A percentile compares a stretch with the other conserved stretches of the same genome.
These are phyloP conservation scores for Fusarium armeniacum DNA, from an alignment of 2,329 filamentous ascomycete genomes.

Conservation along the genomic window DNA sequence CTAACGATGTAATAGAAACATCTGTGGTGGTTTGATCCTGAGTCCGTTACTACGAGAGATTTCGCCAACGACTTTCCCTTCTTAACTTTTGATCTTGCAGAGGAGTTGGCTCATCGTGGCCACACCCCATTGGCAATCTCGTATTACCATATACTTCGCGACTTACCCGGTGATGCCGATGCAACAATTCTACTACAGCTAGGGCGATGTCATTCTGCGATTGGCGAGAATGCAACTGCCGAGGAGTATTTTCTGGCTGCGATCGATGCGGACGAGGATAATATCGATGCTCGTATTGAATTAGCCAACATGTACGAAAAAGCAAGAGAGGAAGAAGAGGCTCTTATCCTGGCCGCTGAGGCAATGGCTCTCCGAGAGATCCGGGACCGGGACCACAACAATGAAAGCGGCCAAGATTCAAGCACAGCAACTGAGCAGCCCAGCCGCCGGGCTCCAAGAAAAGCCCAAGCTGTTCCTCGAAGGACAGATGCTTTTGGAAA, in stretches of 20 bases:
- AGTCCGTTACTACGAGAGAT: conserved; percentile 62
- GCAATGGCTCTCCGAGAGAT: conserved; percentile 74
- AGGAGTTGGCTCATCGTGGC: conserved; percentile 57
- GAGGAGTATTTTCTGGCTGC: conserved; percentile 83
- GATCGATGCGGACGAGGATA: conserved; percentile 77
- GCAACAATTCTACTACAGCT: conserved; percentile 67
- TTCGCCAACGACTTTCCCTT: conserved; percentile 77
- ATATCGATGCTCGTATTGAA: conserved; percentile 82
- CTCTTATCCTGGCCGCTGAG: conserved; percentile 82
- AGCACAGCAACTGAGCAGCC: conserved; percentile 13
- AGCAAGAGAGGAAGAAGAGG: conserved; percentile 79
- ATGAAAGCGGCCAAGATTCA: conserved; percentile 7
- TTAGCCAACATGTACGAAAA: conserved; percentile 88
- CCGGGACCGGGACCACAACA: conserved; percentile 51
- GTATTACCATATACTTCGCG: conserved; percentile 69
- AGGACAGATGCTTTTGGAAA: conserved; percentile 32
- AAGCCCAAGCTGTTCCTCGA: conserved; percentile 25
- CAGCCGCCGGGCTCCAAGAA: conserved; percentile 30
- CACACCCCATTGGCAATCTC: conserved; percentile 60
- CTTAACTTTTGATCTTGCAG: conserved; percentile 78
- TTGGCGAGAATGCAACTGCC: conserved; percentile 75
- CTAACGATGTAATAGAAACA: conserved; percentile 65
- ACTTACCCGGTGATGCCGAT: conserved; percentile 64
- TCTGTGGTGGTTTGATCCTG: conserved; percentile 77
- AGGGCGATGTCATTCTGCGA: conserved; percentile 77